Evolutionary conservation across 768 basidiomycete species (phyloP), one percentile per base, ranked within the genome.

Genomic region (Dacryopinax spathularia): DNA sequence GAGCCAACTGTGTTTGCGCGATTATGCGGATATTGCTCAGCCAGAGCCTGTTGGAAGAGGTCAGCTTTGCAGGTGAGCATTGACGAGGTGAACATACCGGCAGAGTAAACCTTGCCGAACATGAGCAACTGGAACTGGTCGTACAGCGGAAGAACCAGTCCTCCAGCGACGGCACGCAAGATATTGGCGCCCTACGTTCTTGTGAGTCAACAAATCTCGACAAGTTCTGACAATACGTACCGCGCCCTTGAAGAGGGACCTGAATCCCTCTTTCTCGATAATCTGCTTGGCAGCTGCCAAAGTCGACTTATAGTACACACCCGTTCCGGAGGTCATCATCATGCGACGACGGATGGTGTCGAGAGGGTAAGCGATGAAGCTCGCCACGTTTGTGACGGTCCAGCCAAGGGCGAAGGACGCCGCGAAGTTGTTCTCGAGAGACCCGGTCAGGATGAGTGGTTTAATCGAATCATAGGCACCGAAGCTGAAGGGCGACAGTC

Each of bases 261-360:
- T 75, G 20, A 63, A 60, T 2, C 78, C 78, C 66, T 79, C 77
- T 61, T 74, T 78, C n/a, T 70, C 74, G 13, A 75, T 66, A 29
- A 79, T 78, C 61, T 79, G 72, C 61, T 68, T 70, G 16, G 70
- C 72, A 9, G 77, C 78, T 34, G 79, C 75, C 20, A 78, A 64
- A 64, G 75, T 77, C 27, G 72, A 72, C 56, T 71, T 77, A 67
- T 78, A 79, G n/a, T 62, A 72, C 34, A 62, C 75, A 62, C 70
- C 72, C 64, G 76, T 73, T 31, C 76, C 78, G 0, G 74, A 75
- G 15, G 77, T 76, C 78, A 79, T 79, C 79, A 79, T 79, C 78
- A 79, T 79, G 62, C 79, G 70, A 60, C 78, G 71, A 22, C 78
- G 71, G 64, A 79, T 76, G 1, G 78, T 79, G 62, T 79, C 78